A percentile compares a stretch with the other conserved stretches of the same genome.
phyloP scores from a whole-genome alignment of 2,329 filamentous ascomycete species.

The Didymella pinodella region DNA sequence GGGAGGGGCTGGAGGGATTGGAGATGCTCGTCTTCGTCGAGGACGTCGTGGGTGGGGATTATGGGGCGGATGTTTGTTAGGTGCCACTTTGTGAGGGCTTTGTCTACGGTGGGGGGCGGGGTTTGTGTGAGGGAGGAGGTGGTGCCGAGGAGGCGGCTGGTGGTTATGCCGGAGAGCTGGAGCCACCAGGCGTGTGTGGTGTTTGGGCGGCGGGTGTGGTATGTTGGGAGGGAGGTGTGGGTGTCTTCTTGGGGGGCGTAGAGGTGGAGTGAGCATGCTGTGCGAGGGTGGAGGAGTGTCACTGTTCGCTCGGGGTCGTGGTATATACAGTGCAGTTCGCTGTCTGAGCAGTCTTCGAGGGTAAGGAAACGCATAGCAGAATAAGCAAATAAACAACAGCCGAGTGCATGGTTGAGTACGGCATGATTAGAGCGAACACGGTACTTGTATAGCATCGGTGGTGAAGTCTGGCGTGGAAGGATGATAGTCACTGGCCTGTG shows the following conservation, averaged over 20 bases:
- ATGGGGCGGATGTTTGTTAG: background rate
- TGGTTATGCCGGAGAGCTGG: background rate
- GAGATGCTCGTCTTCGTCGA: slow-evolving; percentile 6
- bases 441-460: background rate
- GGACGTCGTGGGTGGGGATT: background rate
- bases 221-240: background rate
- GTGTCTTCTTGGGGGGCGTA: background rate
- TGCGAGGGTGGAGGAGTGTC: slow-evolving; percentile 2
- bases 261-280: background rate
- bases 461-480: background rate
- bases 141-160: too few relatives aligned
- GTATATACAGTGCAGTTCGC: slow-evolving; percentile 5
- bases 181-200: slow-evolving; percentile 1
- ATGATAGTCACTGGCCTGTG: background rate
- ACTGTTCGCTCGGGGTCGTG: slow-evolving; percentile 5
- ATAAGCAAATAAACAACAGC: background rate
- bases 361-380: slow-evolving; percentile 5
- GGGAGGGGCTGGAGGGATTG: background rate
- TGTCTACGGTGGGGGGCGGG: too few relatives aligned
- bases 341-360: background rate
- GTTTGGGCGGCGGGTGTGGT: background rate
- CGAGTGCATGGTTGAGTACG: background rate
- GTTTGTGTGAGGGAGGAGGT: too few relatives aligned
- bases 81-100: background rate
- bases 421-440: background rate